Evolutionary conservation across 495 filamentous ascomycete species (phyloP).

Genomic region (Parathielavia hyrcaniae): DNA sequence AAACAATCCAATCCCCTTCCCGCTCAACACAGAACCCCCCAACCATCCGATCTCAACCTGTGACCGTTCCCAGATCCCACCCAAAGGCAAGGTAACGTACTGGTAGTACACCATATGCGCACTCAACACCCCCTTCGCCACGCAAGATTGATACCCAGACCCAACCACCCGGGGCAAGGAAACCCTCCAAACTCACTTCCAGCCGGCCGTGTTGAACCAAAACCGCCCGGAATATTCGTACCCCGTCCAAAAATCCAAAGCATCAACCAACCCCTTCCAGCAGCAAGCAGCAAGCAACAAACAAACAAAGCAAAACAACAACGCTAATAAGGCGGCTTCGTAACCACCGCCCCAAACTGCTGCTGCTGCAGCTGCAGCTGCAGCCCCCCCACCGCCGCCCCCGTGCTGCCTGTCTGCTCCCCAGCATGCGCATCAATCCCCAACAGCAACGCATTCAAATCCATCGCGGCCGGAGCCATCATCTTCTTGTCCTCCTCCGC

Average conservation of each 20-base stretch:
- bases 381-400: not conserved
- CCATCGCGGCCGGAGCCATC: conserved; percentile 29
- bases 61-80: too few species aligned
- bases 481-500: conserved; percentile 22
- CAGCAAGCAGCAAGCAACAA: not conserved
- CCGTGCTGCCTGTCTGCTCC: too few species aligned
- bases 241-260: not conserved
- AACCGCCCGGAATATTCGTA: not conserved
- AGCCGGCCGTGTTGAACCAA: not conserved
- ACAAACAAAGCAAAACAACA: not conserved
- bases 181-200: not conserved
- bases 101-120: too few species aligned
- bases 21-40: too few species aligned
- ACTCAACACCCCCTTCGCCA: not conserved
- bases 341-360: not conserved
- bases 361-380: too few species aligned
- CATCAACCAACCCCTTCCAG: not conserved
- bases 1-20: too few species aligned
- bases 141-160: not conserved
- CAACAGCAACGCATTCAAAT: conserved; percentile 41
- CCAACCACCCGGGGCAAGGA: too few species aligned
- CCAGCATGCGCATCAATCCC: conserved; percentile 43
- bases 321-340: conserved; percentile 40
- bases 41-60: too few species aligned
- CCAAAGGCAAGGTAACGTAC: too few species aligned